Evolutionary conservation across 2,329 filamentous ascomycete genomes (phyloP).

Genomic region (Ilyonectria sp.): DNA sequence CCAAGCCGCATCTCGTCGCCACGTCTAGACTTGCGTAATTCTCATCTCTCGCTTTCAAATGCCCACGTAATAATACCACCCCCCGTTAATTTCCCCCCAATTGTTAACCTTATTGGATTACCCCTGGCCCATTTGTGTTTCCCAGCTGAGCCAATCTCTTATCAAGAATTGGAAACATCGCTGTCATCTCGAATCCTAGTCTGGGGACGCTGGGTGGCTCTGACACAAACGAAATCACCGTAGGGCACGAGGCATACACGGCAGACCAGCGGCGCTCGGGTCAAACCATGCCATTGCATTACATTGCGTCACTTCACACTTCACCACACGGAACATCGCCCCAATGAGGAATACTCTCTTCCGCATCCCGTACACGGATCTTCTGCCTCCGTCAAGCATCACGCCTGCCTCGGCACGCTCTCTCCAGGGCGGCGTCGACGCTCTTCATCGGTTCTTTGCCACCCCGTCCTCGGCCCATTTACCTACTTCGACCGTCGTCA

Average conservation of each 20-base stretch:
- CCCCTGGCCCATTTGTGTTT: slow-evolving; percentile 22
- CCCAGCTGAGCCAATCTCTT: slow-evolving; percentile 32
- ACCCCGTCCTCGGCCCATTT: slow-evolving; percentile 68
- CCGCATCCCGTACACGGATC: slow-evolving; percentile 91
- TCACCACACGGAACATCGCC: neutral
- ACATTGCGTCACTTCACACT: slow-evolving; percentile 5
- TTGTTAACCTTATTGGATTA: neutral
- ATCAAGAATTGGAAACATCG: slow-evolving; percentile 39
- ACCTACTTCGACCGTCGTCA: slow-evolving; percentile 63
- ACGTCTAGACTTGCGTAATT: slow-evolving; percentile 24
- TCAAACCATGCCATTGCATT: slow-evolving; percentile 13
- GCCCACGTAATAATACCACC: slow-evolving; percentile 16
- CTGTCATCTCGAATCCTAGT: slow-evolving; percentile 21
- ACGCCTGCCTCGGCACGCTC: slow-evolving; percentile 81
- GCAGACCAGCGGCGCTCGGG: slow-evolving; percentile 1
- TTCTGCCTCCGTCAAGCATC: slow-evolving; percentile 81
- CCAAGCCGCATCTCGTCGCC: slow-evolving; percentile 2
- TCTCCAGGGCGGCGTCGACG: slow-evolving; percentile 80
- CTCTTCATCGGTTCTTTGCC: slow-evolving; percentile 83
- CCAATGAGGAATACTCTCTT: slow-evolving; percentile 80
- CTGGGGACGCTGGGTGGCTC: neutral
- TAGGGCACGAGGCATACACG: neutral
- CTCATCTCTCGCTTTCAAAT: neutral
- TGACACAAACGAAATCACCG: neutral
- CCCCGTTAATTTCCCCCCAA: slow-evolving; percentile 11